Evolutionary conservation across 805 yeast species (phyloP), one percentile per base, ranked within the genome.

Genomic region (Pichia scutulata): DNA sequence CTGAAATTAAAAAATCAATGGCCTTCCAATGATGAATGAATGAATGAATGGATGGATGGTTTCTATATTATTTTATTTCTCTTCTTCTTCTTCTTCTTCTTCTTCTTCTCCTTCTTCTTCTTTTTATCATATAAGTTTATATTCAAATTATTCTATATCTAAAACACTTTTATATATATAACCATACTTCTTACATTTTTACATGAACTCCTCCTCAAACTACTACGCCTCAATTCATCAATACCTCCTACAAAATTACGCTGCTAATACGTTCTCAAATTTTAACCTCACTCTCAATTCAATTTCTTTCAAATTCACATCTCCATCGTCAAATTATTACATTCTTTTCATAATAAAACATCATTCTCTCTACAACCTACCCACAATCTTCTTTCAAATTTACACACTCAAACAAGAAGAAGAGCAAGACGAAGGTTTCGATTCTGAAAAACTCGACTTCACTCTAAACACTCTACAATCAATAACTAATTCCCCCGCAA

Each of bases 1-100:
- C 98, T 57, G 89, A 89, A 73, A 89, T 93, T 72, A 93, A 93
- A 80, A 90, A 89, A 76, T 82, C 82, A 66, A 79, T 93, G 78
- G 93, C 97, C 48, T 48, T 48, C 26, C 23, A 23, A 14, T 40
- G 14, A 14, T 5, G 9, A 13, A 7, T 37, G n/a, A n/a, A n/a
- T 12, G 37, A 5, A 12, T 21, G 6, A 33, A n/a, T n/a, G n/a
- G n/a, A n/a, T n/a, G n/a, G n/a, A n/a, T n/a, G n/a, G n/a, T n/a
- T n/a, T n/a, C n/a, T n/a, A n/a, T n/a, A 18, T 37, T 43, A 4
- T 16, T 47, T 19, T 4, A 13, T 36, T 36, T 12, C n/a, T 21
- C 10, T 18, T 19, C 25, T 36, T 25, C 18, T 23, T 18, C 18
- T n/a, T 23, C 19, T 12, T 30, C 18, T 23, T 24, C 16, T 26